Evolutionary conservation across 257 asterid genomes (phyloP).

Genomic region (Solanum appendiculatum): DNA sequence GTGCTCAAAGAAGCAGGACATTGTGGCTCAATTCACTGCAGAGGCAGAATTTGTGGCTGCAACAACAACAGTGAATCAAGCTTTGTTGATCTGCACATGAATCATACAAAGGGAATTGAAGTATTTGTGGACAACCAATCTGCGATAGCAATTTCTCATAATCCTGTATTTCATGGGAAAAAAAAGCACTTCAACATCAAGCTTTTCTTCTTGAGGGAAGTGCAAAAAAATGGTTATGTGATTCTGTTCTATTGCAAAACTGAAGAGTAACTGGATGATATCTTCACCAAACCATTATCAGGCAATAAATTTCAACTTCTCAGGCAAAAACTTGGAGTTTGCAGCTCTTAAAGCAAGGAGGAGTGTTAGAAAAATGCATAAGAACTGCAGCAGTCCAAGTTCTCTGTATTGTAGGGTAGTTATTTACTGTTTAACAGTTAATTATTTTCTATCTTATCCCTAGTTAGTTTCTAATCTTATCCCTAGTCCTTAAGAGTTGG

Average conservation of each 20-base stretch:
- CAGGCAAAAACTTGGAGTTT: no score
- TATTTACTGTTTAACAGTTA: background rate
- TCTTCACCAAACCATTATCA: no score
- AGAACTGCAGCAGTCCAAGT: background rate
- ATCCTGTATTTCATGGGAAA: background rate
- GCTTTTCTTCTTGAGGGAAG: background rate
- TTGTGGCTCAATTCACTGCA: background rate
- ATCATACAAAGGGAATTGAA: background rate
- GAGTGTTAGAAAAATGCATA: background rate
- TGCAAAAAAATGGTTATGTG: background rate
- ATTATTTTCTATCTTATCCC: background rate
- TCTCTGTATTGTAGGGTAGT: background rate
- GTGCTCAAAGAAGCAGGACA: background rate
- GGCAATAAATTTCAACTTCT: no score
- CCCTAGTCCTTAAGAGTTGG: background rate
- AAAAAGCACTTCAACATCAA: background rate
- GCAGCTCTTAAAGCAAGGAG: no score
- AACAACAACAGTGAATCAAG: background rate
- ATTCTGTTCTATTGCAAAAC: background rate
- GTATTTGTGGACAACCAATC: background rate
- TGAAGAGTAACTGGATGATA: no score
- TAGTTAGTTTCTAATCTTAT: background rate
- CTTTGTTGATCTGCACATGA: background rate
- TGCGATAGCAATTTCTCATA: background rate
- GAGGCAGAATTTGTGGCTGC: background rate